These are phyloP conservation scores for Chalciporus chontae DNA, from an alignment of 768 basidiomycete genomes.

Conservation along the genomic window DNA sequence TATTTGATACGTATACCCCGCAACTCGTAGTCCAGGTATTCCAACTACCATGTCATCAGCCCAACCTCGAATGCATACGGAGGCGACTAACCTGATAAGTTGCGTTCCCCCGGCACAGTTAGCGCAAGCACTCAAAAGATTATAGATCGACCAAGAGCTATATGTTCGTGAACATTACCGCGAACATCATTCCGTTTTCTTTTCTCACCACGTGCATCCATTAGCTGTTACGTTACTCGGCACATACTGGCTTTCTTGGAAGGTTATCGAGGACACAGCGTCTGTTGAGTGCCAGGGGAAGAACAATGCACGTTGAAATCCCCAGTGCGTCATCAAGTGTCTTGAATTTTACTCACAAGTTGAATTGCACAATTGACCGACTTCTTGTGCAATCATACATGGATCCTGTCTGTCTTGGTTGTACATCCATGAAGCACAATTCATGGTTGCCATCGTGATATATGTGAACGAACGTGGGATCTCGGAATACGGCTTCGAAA, in stretches of 20 bases:
- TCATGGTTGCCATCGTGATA: constrained; percentile 8
- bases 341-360: constrained; percentile 10
- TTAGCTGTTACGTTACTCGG: constrained; percentile 17
- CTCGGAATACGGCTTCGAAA: not conserved
- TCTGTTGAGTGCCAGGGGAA: constrained; percentile 4
- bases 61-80: not conserved
- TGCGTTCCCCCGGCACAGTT: constrained; percentile 10
- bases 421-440: constrained; percentile 11
- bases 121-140: constrained; percentile 27
- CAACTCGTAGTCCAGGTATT: constrained; percentile 15
- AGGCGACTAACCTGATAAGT: constrained; percentile 13
- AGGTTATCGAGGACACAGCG: constrained; percentile 9
- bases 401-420: constrained; percentile 11
- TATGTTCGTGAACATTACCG: not conserved
- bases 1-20: constrained; percentile 10
- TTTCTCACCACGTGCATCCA: constrained; percentile 23
- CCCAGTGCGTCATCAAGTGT: not conserved
- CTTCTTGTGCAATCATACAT: constrained; percentile 14
- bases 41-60: constrained; percentile 20
- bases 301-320: too few relatives aligned
- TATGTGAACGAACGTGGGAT: not conserved
- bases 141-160: constrained; percentile 31
- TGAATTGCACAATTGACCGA: constrained; percentile 18
- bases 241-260: constrained; percentile 17
- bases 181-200: not conserved